Conservation (phyloP, 371 early-diverging fungal species). For the Sporodiniella umbellata region DNA sequence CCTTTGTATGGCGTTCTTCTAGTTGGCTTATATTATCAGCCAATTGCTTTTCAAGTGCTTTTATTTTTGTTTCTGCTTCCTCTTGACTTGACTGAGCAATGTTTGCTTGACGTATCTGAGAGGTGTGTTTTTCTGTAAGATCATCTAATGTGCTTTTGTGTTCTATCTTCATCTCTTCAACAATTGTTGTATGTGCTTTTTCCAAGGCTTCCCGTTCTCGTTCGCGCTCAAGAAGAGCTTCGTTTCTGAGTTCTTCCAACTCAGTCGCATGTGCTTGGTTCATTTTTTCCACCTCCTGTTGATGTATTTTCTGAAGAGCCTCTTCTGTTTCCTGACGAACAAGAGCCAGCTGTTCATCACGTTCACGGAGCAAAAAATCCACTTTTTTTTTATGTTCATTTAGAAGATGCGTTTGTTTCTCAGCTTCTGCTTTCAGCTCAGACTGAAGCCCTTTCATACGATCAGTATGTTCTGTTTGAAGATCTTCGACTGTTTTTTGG, state of each 20-base stretch:
- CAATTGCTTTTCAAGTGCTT: neutral
- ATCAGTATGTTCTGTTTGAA: slow-evolving; percentile 29
- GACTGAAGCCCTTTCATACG: slow-evolving; percentile 28
- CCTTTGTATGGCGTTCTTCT: neutral
- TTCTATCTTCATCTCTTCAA: slow-evolving; percentile 8
- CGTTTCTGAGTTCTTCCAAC: slow-evolving; percentile 19
- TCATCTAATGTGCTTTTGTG: slow-evolving; percentile 6
- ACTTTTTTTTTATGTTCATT: slow-evolving; percentile 25
- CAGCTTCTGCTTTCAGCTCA: slow-evolving; percentile 22
- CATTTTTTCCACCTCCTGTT: slow-evolving; percentile 17
- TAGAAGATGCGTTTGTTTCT: slow-evolving; percentile 19
- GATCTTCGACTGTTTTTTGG: slow-evolving; percentile 37
- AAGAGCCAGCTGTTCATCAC: slow-evolving; percentile 22
- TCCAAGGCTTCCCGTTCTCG: slow-evolving; percentile 15
- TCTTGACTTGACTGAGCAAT: neutral
- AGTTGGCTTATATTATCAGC: slow-evolving; percentile 5
- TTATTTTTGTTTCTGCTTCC: neutral
- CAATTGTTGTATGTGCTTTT: slow-evolving; percentile 6
- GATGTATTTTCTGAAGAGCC: slow-evolving; percentile 18
- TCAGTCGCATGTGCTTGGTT: slow-evolving; percentile 21
- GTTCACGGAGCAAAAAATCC: slow-evolving; percentile 13
- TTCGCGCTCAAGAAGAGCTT: slow-evolving; percentile 19
- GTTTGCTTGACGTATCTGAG: neutral
- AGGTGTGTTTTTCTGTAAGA: slow-evolving; percentile 6
- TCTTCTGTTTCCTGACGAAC: slow-evolving; percentile 38